phyloP scores from a whole-genome alignment of 495 filamentous ascomycete genomes.

The Podospora pseudocomata region DNA sequence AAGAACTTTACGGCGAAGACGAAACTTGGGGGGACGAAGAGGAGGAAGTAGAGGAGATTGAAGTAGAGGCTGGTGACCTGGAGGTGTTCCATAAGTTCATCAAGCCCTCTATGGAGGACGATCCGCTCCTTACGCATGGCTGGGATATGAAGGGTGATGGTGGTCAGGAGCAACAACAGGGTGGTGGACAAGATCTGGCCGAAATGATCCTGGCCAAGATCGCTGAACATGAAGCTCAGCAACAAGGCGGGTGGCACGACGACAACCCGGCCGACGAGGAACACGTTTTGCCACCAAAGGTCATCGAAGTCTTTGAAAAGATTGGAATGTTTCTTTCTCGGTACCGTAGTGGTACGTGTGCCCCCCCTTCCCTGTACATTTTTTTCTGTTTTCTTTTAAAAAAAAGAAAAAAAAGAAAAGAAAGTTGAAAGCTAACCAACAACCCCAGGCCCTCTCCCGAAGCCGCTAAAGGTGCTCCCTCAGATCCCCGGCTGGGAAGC shows the following conservation, averaged over 20 bases:
- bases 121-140: slow-evolving; percentile 49
- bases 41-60: slow-evolving; percentile 69
- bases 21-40: slow-evolving; percentile 67
- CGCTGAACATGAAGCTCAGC: slow-evolving; percentile 77
- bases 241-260: slow-evolving; percentile 37
- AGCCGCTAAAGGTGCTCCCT: slow-evolving; percentile 95
- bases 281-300: slow-evolving; percentile 83
- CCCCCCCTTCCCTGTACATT: too few relatives aligned
- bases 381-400: too few relatives aligned
- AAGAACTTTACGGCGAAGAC: slow-evolving; percentile 52
- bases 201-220: slow-evolving; percentile 93
- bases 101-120: slow-evolving; percentile 52
- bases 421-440: slow-evolving; percentile 2
- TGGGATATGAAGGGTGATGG: slow-evolving; percentile 43
- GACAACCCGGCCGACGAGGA: slow-evolving; percentile 61
- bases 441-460: slow-evolving; percentile 89
- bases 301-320: slow-evolving; percentile 89
- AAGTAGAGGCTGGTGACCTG: slow-evolving; percentile 85
- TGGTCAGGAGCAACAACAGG: slow-evolving; percentile 49
- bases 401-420: too few relatives aligned
- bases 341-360: slow-evolving; percentile 41
- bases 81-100: slow-evolving; percentile 89
- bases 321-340: slow-evolving; percentile 84
- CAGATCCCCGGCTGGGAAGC: slow-evolving; percentile 87
- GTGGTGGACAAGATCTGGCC: slow-evolving; percentile 70